A percentile compares a stretch with the other conserved stretches of the same genome.
These are phyloP conservation scores for Cucurbita pepo DNA, from an alignment of 306 rosid genomes.

Conservation along the genomic window DNA sequence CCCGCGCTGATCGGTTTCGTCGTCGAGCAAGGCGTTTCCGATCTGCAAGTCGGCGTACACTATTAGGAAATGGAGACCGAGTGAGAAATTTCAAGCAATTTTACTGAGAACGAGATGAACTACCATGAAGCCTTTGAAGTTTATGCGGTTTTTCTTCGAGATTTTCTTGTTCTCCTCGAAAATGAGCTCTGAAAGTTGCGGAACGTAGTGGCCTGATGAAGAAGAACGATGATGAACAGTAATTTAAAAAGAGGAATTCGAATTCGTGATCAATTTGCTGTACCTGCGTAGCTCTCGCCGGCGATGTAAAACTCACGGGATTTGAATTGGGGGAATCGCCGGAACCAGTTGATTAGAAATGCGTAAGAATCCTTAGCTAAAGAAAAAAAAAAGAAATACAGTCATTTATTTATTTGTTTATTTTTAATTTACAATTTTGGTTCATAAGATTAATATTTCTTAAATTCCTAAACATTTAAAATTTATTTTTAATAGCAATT, in stretches of 20 bases:
- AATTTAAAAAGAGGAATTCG: neutral
- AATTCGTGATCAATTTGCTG: neutral
- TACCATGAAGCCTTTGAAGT: conserved; percentile 41
- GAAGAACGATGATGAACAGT: neutral
- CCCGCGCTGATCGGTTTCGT: conserved; percentile 29
- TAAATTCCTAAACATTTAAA: too few species aligned
- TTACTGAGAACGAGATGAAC: neutral
- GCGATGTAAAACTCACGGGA: conserved; percentile 67
- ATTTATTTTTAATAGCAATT: too few species aligned
- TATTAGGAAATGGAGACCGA: neutral
- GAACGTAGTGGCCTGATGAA: conserved; percentile 68
- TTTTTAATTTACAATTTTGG: too few species aligned
- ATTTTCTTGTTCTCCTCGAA: conserved; percentile 20
- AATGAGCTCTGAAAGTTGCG: conserved; percentile 35
- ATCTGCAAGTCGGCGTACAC: conserved; percentile 4
- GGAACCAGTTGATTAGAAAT: conserved; percentile 61
- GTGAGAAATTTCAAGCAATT: neutral
- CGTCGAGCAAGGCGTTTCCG: conserved; percentile 31
- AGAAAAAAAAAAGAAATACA: neutral
- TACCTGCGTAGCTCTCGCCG: conserved; percentile 93
- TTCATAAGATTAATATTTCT: too few species aligned
- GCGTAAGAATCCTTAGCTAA: conserved; percentile 52
- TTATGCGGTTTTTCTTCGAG: conserved; percentile 13
- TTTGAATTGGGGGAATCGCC: conserved; percentile 59
- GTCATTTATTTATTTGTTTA: too few species aligned